Conservation (phyloP, 1,139 yeast genomes). For the Lodderomyces jiufengensis region DNA sequence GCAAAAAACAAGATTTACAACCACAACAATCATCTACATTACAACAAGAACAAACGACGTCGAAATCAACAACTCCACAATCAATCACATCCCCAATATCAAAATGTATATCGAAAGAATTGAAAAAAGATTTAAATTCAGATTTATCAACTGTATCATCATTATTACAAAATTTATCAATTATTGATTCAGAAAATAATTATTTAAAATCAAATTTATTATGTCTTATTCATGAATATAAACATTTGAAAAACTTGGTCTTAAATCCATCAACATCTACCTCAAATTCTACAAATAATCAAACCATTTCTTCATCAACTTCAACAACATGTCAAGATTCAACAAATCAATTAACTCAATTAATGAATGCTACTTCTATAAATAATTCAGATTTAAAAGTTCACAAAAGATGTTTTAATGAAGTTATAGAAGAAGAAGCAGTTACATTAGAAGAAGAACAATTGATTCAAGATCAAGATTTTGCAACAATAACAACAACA, state of each 20-base stretch:
- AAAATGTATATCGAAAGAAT: not conserved
- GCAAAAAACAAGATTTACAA: conserved; percentile 4
- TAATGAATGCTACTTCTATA: no score
- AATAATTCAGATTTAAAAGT: conserved; percentile 8
- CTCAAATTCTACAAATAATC: not conserved
- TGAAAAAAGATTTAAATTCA: not conserved
- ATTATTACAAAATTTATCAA: conserved; percentile 21
- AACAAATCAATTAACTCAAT: not conserved
- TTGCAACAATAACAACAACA: not conserved
- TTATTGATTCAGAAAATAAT: conserved; percentile 34
- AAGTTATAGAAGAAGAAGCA: conserved; percentile 15
- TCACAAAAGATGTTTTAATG: conserved; percentile 30
- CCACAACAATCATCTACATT: not conserved
- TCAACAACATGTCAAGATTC: not conserved
- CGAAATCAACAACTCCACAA: not conserved
- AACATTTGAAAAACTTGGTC: conserved; percentile 34
- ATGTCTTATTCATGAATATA: conserved; percentile 41
- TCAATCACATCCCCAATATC: not conserved
- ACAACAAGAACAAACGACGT: not conserved
- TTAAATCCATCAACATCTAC: conserved; percentile 16
- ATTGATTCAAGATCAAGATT: not conserved
- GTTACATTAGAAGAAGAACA: not conserved
- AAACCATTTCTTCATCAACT: not conserved
- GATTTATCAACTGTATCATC: conserved; percentile 3
- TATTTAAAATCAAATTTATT: conserved; percentile 36